These are phyloP conservation scores for Starmerella lactis-condensi DNA, from an alignment of 805 yeast species.

Conservation along the genomic window DNA sequence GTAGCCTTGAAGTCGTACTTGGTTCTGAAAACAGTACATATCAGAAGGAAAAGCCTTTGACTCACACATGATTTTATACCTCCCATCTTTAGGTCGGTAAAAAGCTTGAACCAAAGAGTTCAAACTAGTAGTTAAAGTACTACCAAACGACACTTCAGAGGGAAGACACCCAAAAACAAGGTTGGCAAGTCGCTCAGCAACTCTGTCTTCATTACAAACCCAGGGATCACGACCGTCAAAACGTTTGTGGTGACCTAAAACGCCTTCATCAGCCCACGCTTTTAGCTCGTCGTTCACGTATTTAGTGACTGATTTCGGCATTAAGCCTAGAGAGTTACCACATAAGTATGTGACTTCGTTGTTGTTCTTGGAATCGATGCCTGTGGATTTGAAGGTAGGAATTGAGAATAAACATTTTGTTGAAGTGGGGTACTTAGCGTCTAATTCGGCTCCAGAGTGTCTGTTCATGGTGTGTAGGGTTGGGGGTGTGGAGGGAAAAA, in stretches of 20 bases:
- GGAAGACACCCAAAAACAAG: conserved; percentile 53
- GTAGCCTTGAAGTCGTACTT: conserved; percentile 42
- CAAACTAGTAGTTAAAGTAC: conserved; percentile 64
- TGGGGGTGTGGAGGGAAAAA: no score
- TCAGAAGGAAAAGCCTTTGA: conserved; percentile 85
- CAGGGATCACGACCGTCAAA: conserved; percentile 37
- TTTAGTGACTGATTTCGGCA: conserved; percentile 47
- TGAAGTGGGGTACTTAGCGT: neutral
- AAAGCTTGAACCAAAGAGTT: conserved; percentile 58
- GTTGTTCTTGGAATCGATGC: conserved; percentile 20
- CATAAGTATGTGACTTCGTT: conserved; percentile 43
- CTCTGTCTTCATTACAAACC: conserved; percentile 71
- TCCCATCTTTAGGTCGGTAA: conserved; percentile 42
- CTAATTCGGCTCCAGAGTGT: no score
- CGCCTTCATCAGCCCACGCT: conserved; percentile 71
- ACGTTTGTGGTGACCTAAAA: conserved; percentile 55
- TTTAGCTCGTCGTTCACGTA: conserved; percentile 50
- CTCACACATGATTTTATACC: conserved; percentile 63
- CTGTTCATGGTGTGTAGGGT: no score
- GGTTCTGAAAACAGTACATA: conserved; percentile 64
- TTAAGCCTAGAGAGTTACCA: conserved; percentile 85
- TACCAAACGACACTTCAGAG: conserved; percentile 73
- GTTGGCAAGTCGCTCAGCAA: conserved; percentile 47
- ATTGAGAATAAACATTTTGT: conserved; percentile 27
- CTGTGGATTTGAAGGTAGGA: conserved; percentile 52